Base-by-base conservation (phyloP, 1,139 yeast genomes). In the Candida pseudocylindracea region DNA sequence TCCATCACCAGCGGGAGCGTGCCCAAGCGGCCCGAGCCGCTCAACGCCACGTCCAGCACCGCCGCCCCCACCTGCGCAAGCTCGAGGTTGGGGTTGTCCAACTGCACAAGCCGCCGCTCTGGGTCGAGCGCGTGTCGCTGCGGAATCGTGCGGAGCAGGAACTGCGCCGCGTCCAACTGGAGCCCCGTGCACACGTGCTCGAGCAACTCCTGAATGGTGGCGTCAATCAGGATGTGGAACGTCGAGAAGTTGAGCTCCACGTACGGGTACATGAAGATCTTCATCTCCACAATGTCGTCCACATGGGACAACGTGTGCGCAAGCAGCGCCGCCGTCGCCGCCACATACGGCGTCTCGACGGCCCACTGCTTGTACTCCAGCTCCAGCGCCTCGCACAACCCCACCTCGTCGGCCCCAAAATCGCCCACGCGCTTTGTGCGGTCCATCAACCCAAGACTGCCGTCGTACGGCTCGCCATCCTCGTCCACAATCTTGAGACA, bases 381-480 rank as follows among this genome's bases (percentile, higher is more conserved):
- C 11, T 30, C 27, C 10, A 30, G 25, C 12, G 26, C 32, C 26
- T 26, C 26, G 12, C 13, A 30, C 10, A 7, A 29, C 8, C 29
- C 29, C 10, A 26, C 27, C 12, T 30, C 27, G 20, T 30, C 26
- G 13, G 29, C 15, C 7, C 29, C 29, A 12, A 30, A 28, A 5
- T 9, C 29, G n/a, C 29, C 6, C 20, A 15, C 20, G 6, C 20
- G 20, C 20, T 15, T 12, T 5, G 32, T 30, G 7, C 32, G 32
- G 15, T 27, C 27, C 10, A 30, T 24, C 12, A 30, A 15, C 8
- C 32, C 32, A 27, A 30, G 27, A 4, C 29, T 28, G 3, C 32
- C 32, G 20, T 30, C 26, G 13, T 30, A 15, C 20, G 20, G 29
- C 10, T 30, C 32, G n/a, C 32, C 32, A n/a, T 30, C 32, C 9